Conservation (phyloP, 83 land plant genomes). For the Picea abies region DNA sequence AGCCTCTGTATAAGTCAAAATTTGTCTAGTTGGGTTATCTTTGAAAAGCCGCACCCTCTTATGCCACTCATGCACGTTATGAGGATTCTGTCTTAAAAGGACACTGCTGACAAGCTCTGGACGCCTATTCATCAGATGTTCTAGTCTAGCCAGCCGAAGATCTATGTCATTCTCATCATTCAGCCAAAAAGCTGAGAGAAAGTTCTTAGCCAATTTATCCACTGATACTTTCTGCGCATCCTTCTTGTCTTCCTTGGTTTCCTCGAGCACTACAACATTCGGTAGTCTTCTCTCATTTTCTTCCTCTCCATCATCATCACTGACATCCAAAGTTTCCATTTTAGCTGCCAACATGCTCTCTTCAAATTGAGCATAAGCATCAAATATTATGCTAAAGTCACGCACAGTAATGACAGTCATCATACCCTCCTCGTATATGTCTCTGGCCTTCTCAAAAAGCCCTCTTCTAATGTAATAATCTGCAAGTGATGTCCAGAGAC, state of each 20-base stretch:
- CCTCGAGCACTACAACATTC: background rate
- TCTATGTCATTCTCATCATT: conserved; percentile 79
- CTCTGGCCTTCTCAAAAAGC: conserved; percentile 85
- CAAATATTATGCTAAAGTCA: conserved; percentile 90
- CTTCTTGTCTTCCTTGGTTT: conserved; percentile 9
- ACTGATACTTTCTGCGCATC: conserved; percentile 14
- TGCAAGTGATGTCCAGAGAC: conserved; percentile 92
- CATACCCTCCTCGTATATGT: conserved; percentile 91
- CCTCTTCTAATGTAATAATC: conserved; percentile 88
- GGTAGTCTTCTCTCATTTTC: conserved; percentile 16
- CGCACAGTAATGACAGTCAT: conserved; percentile 83
- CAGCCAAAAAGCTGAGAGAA: conserved; percentile 66
- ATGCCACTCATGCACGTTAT: conserved; percentile 97
- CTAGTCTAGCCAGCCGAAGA: conserved; percentile 69
- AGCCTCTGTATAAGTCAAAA: conserved; percentile 88
- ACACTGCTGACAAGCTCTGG: conserved; percentile 96
- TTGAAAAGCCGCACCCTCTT: conserved; percentile 81
- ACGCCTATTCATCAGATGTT: conserved; percentile 72
- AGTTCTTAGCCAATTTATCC: conserved; percentile 25
- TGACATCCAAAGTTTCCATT: conserved; percentile 51
- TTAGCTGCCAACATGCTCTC: conserved; percentile 85
- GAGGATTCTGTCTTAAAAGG: conserved; percentile 89
- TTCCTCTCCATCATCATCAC: conserved; percentile 47
- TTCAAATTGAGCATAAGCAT: conserved; percentile 87
- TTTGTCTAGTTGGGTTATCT: conserved; percentile 77